Evolutionary conservation across 176 grass and related monocot genomes (phyloP), one percentile per base, ranked within the genome.

Genomic region (Cymbopogon citratus): DNA sequence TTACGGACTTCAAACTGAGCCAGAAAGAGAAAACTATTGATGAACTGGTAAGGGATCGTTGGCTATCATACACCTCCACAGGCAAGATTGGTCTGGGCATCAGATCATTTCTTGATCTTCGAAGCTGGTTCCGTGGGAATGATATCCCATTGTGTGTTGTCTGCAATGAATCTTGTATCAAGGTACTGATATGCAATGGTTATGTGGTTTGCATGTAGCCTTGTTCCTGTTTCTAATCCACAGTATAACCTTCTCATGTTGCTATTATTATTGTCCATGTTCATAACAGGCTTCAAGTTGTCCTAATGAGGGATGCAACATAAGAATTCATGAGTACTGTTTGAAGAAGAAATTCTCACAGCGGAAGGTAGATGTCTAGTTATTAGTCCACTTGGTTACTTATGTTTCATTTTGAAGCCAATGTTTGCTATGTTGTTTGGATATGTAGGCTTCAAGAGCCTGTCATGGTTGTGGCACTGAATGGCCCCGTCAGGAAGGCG

Each of bases 261-360:
- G 56, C 1, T 15, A 1, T 71, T 5, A 44, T 25, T 25, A 70
- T 78, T 74, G 1, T 35, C 63, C 73, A 28, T 75, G 29, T 78
- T 75, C 44, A 24, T 63, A 81, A 80, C 12, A 71, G 95, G 95
- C 92, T 56, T 86, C 81, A 33, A 46, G 45, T 40, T 98, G 95
- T 77, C 77, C 86, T 7, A 95, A 86, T 9, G 92, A 98, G 62
- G 86, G 66, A 59, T 98, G 95, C 82, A 85, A 40, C 35, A 63
- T 95, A n/a, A 89, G 90, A 71, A 94, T 98, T 79, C 95, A 98
- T 60, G 77, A 86, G 71, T 98, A 98, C 76, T 95, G 95, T 86
- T 33, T 95, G 46, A 91, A 86, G 82, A 91, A 94, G 90, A 98
- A 93, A 90, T 88, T 93, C 86, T 86, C 90, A 23, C 71, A 82